A percentile compares a stretch with the other conserved stretches of the same genome.
These are phyloP conservation scores for Ophiostoma sp. DNA, from an alignment of 2,329 filamentous ascomycete genomes.

Conservation along the genomic window DNA sequence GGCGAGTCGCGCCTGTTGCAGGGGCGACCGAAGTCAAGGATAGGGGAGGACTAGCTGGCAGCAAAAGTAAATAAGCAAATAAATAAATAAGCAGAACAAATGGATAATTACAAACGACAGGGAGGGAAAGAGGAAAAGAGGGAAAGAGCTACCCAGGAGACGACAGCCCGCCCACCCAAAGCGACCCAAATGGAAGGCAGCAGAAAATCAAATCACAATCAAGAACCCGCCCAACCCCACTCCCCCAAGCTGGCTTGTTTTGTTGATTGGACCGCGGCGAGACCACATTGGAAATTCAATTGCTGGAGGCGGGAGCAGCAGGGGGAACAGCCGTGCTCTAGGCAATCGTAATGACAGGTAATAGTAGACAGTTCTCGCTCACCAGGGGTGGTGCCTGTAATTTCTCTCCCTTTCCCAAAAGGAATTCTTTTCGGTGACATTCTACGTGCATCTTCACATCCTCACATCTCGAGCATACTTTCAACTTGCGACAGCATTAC, in stretches of 20 bases:
- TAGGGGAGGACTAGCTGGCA: not conserved
- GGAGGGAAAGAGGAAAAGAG: slow-evolving; percentile 7
- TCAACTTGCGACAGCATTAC: slow-evolving; percentile 8
- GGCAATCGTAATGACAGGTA: not conserved
- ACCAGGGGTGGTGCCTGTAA: slow-evolving; percentile 13
- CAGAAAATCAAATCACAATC: not conserved
- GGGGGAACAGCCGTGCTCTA: slow-evolving; percentile 4
- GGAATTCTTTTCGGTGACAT: slow-evolving; percentile 8
- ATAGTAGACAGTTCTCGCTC: not conserved
- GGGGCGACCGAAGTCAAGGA: slow-evolving; percentile 16
- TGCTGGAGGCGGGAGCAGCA: slow-evolving; percentile 12
- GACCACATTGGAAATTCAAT: slow-evolving; percentile 17
- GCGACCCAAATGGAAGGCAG: slow-evolving; percentile 13
- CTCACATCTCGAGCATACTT: slow-evolving; percentile 4
- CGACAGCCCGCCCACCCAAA: not conserved
- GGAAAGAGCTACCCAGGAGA: slow-evolving; percentile 4
- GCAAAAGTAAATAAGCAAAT: slow-evolving; percentile 5
- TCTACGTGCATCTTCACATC: slow-evolving; percentile 10
- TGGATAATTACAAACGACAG: slow-evolving; percentile 20
- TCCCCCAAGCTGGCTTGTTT: slow-evolving; percentile 19
- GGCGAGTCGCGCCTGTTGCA: slow-evolving; percentile 17
- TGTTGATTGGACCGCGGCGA: slow-evolving; percentile 25
- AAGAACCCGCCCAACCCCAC: slow-evolving; percentile 22
- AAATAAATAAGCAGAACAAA: slow-evolving; percentile 6
- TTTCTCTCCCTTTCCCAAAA: slow-evolving; percentile 11